phyloP scores from a whole-genome alignment of 768 basidiomycete genomes.

The Lactarius quietus region DNA sequence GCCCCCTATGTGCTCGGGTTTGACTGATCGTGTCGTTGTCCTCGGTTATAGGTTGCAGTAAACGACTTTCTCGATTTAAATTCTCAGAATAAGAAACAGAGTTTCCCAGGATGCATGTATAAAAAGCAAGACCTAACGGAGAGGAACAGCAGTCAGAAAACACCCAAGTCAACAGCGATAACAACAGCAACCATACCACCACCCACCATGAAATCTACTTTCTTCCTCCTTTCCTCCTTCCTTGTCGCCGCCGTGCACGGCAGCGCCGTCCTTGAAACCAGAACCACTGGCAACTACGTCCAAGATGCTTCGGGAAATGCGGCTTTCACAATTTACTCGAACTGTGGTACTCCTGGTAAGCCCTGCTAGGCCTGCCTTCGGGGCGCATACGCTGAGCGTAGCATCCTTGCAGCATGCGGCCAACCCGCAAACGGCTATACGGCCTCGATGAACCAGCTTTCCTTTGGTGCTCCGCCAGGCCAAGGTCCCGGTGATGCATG shows the following conservation, averaged over 20 bases:
- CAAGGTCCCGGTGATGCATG: conserved; percentile 55
- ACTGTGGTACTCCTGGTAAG: conserved; percentile 47
- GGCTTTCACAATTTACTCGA: conserved; percentile 54
- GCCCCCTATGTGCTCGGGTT: no score
- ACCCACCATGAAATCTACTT: conserved; percentile 1
- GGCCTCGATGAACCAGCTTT: conserved; percentile 54
- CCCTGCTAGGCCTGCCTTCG: background rate
- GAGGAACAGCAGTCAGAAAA: background rate
- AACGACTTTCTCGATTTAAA: no score
- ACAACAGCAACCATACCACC: background rate
- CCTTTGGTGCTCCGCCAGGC: conserved; percentile 53
- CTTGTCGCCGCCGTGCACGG: background rate
- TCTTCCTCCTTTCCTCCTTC: background rate
- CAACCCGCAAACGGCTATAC: conserved; percentile 47
- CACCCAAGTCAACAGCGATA: background rate
- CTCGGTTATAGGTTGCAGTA: background rate
- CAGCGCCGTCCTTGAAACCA: background rate
- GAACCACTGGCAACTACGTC: conserved; percentile 48
- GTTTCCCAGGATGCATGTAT: background rate
- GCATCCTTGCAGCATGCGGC: conserved; percentile 44
- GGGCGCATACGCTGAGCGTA: background rate
- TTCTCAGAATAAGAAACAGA: background rate
- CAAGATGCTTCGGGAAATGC: conserved; percentile 50
- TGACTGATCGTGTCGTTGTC: background rate
- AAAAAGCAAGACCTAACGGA: background rate